Evolutionary conservation across 1,284 basidiomycete genomes (phyloP).

Genomic region (Fomitopsis schrenkii): DNA sequence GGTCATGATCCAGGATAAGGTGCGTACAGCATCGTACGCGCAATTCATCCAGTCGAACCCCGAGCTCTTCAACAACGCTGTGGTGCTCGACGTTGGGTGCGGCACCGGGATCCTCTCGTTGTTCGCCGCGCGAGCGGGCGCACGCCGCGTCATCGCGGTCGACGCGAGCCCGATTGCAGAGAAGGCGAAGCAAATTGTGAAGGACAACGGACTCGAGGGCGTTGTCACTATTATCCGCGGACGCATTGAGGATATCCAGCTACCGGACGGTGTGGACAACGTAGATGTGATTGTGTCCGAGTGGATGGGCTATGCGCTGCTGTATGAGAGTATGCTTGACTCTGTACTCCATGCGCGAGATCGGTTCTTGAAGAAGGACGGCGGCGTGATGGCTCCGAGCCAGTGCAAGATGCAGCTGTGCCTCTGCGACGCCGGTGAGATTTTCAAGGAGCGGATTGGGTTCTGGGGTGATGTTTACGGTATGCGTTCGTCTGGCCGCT

Average conservation of each 20-base stretch:
- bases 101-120: constrained; percentile 93
- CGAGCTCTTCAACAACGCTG: constrained; percentile 76
- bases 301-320: constrained; percentile 95
- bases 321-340: constrained; percentile 98
- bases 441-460: constrained; percentile 76
- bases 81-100: constrained; percentile 94
- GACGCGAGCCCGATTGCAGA: constrained; percentile 87
- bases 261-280: constrained; percentile 65
- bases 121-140: constrained; percentile 90
- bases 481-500: constrained; percentile 19
- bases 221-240: constrained; percentile 86
- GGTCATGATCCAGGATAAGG: constrained; percentile 83
- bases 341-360: constrained; percentile 89
- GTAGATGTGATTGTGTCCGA: constrained; percentile 96
- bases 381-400: constrained; percentile 89
- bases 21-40: constrained; percentile 91
- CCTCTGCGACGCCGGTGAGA: constrained; percentile 72
- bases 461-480: constrained; percentile 96
- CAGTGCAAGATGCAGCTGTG: constrained; percentile 85
- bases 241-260: constrained; percentile 81
- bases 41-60: constrained; percentile 89
- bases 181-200: constrained; percentile 81
- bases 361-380: constrained; percentile 68
- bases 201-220: constrained; percentile 73
- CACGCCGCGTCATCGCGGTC: constrained; percentile 90